phyloP scores from a whole-genome alignment of 805 yeast species.

The Pichia sporocuriosa region DNA sequence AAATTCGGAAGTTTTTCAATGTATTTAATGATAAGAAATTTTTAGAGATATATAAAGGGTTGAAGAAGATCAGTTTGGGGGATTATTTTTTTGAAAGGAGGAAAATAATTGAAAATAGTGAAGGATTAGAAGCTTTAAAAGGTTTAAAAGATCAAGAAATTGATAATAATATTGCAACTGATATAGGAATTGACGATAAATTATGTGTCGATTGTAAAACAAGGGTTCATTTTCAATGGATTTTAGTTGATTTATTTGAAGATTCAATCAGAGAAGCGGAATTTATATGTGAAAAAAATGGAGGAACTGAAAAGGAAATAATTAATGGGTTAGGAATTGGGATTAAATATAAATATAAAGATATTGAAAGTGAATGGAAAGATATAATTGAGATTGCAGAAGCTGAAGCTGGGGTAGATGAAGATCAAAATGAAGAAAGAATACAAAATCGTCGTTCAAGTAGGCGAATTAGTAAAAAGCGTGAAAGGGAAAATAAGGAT shows the following conservation, averaged over 20 bases:
- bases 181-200: constrained; percentile 32
- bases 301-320: background rate
- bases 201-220: constrained; percentile 46
- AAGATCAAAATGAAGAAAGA: constrained; percentile 2
- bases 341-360: background rate
- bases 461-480: constrained; percentile 1
- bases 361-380: constrained; percentile 8
- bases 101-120: too few relatives aligned
- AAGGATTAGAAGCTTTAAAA: too few relatives aligned
- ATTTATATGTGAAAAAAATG: too few relatives aligned
- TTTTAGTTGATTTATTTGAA: constrained; percentile 29
- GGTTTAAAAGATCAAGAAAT: constrained; percentile 13
- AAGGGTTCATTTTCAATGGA: constrained; percentile 41
- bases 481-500: background rate
- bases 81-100: constrained; percentile 2
- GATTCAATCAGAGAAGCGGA: constrained; percentile 8
- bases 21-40: constrained; percentile 12
- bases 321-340: background rate
- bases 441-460: constrained; percentile 1
- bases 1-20: background rate
- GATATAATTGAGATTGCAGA: constrained; percentile 6
- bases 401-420: constrained; percentile 5
- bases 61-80: background rate
- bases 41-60: background rate
- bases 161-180: constrained; percentile 1